phyloP scores from a whole-genome alignment of 768 basidiomycete genomes.

The Podaxis pistillaris region DNA sequence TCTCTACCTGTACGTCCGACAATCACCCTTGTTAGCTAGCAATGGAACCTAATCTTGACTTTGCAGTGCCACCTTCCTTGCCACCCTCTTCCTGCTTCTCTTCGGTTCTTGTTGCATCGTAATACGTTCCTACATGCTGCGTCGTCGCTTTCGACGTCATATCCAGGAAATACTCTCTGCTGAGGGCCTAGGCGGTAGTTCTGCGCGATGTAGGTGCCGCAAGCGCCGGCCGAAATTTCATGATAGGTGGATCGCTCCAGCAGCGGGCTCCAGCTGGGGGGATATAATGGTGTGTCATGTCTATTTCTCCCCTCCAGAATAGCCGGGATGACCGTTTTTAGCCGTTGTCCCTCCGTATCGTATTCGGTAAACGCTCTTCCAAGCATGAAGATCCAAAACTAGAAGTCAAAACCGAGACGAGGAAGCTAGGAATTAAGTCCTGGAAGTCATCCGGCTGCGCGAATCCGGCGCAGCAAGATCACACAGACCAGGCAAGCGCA shows the following conservation, averaged over 20 bases:
- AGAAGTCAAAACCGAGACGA: background rate
- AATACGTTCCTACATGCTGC: constrained; percentile 58
- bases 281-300: constrained; percentile 42
- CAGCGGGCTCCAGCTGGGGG: constrained; percentile 40
- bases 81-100: constrained; percentile 67
- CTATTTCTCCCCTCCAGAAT: constrained; percentile 2
- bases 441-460: constrained; percentile 6
- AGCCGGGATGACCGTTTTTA: background rate
- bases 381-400: background rate
- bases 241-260: constrained; percentile 40
- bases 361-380: background rate
- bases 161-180: constrained; percentile 53
- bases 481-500: constrained; percentile 6
- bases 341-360: constrained; percentile 7
- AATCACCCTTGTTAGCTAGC: background rate
- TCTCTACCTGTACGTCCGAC: constrained; percentile 40
- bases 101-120: constrained; percentile 64
- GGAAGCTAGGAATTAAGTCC: background rate
- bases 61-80: constrained; percentile 66
- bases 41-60: background rate
- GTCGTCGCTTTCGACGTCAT: constrained; percentile 53
- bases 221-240: constrained; percentile 49
- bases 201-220: constrained; percentile 36
- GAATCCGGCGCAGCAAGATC: background rate
- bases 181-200: constrained; percentile 44